Evolutionary conservation across 768 basidiomycete genomes (phyloP).

Genomic region (Inosperma sp.): DNA sequence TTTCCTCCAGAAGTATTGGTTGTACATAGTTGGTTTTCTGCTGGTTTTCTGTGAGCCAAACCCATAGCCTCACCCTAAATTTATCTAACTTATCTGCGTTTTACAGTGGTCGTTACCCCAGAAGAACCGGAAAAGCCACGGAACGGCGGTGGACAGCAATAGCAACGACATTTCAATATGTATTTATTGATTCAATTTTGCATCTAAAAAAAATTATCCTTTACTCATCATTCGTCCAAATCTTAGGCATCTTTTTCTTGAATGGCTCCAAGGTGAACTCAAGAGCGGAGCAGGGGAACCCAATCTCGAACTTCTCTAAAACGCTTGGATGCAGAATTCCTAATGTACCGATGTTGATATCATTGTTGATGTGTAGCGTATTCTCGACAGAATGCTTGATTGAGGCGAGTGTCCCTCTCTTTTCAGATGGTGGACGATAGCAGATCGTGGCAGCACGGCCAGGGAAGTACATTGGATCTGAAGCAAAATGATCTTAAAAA

Average conservation of each 20-base stretch:
- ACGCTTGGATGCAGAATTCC: slow-evolving; percentile 94
- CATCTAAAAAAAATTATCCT: slow-evolving; percentile 1
- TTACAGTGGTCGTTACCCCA: slow-evolving; percentile 32
- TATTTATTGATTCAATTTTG: not conserved
- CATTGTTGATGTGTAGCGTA: slow-evolving; percentile 40
- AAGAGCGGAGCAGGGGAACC: slow-evolving; percentile 89
- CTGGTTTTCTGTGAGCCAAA: slow-evolving; percentile 52
- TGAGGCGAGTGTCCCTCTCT: slow-evolving; percentile 29
- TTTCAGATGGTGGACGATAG: slow-evolving; percentile 59
- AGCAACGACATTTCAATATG: not conserved
- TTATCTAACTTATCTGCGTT: not conserved
- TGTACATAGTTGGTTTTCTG: slow-evolving; percentile 63
- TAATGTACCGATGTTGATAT: slow-evolving; percentile 79
- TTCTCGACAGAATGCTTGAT: slow-evolving; percentile 45
- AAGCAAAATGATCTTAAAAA: not conserved
- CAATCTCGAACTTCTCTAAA: slow-evolving; percentile 88
- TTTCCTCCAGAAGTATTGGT: slow-evolving; percentile 89
- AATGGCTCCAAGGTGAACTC: slow-evolving; percentile 97
- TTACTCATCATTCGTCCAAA: slow-evolving; percentile 53
- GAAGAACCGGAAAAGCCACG: slow-evolving; percentile 36
- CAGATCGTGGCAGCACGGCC: slow-evolving; percentile 90
- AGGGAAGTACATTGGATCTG: slow-evolving; percentile 93
- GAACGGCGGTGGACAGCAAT: slow-evolving; percentile 15
- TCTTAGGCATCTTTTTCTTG: slow-evolving; percentile 61
- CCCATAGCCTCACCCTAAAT: not conserved